A percentile compares a stretch with the other conserved stretches of the same genome.
Evolutionary conservation across 164 flowering plant genomes (phyloP).

Genomic region (Umbilicus rupestris): DNA sequence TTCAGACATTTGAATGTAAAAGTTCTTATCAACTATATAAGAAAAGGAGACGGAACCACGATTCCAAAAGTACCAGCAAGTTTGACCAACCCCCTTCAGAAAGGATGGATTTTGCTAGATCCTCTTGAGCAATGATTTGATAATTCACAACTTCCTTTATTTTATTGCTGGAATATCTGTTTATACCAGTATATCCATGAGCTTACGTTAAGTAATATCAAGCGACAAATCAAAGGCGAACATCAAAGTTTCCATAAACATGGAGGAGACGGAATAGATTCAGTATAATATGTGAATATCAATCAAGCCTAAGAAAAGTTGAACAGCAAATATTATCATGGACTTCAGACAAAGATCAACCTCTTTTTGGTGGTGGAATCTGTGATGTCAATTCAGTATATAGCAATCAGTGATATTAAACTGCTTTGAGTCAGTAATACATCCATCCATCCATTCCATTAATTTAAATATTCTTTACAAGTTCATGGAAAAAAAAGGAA

Average conservation of each 20-base stretch:
- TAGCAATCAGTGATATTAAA: no score
- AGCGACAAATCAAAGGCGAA: background rate
- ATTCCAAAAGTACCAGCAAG: conserved; percentile 42
- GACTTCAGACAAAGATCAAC: background rate
- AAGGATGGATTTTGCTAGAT: conserved; percentile 54
- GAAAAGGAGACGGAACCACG: background rate
- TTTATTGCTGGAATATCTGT: conserved; percentile 18
- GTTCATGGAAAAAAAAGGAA: background rate
- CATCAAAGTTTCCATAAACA: background rate
- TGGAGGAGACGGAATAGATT: background rate
- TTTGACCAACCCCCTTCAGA: conserved; percentile 72
- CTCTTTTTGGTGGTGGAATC: background rate
- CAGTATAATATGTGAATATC: background rate
- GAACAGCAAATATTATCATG: background rate
- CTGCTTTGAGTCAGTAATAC: no score
- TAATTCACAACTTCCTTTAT: conserved; percentile 44
- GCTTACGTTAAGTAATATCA: background rate
- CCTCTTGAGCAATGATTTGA: conserved; percentile 53
- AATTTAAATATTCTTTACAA: no score
- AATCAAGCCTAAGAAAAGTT: background rate
- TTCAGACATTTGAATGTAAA: background rate
- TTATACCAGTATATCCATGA: background rate
- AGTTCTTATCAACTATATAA: background rate
- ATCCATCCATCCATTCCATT: no score
- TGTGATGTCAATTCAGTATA: no score